Conservation (phyloP, 345 rosid species). For the Citrus sinensis region DNA sequence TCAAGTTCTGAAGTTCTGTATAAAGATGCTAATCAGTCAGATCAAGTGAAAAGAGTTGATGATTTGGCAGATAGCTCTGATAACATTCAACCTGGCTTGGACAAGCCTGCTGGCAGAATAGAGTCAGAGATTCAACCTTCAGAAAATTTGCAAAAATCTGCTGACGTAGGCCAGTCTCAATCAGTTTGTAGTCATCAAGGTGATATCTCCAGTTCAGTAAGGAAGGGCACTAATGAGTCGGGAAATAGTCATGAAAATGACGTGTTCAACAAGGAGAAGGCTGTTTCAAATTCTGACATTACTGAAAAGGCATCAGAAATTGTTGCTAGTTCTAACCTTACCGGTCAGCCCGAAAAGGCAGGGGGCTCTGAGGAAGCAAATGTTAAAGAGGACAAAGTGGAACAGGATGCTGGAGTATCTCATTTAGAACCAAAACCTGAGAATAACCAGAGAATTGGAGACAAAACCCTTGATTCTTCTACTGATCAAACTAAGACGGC, state of each 20-base stretch:
- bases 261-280: constrained; percentile 36
- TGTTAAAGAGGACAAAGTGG: constrained; percentile 33
- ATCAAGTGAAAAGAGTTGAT: constrained; percentile 40
- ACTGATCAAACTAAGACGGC: constrained; percentile 43
- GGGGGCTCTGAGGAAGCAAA: constrained; percentile 29
- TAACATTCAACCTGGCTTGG: constrained; percentile 25
- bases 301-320: constrained; percentile 37
- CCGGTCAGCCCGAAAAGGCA: constrained; percentile 29
- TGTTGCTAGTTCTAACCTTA: constrained; percentile 25
- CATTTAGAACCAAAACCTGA: constrained; percentile 36
- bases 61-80: constrained; percentile 32
- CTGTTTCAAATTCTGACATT: constrained; percentile 28
- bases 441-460: constrained; percentile 37
- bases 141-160: constrained; percentile 35
- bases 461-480: constrained; percentile 36
- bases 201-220: constrained; percentile 31
- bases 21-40: constrained; percentile 37
- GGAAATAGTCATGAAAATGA: constrained; percentile 37
- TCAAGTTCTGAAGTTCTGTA: constrained; percentile 28
- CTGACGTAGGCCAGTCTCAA: constrained; percentile 36
- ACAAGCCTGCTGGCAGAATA: constrained; percentile 28
- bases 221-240: constrained; percentile 33
- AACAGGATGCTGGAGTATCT: constrained; percentile 34
- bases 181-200: constrained; percentile 27
- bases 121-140: constrained; percentile 37